Evolutionary conservation across 2,329 filamentous ascomycete genomes (phyloP).

Genomic region (Raffaelea deltoideospora): DNA sequence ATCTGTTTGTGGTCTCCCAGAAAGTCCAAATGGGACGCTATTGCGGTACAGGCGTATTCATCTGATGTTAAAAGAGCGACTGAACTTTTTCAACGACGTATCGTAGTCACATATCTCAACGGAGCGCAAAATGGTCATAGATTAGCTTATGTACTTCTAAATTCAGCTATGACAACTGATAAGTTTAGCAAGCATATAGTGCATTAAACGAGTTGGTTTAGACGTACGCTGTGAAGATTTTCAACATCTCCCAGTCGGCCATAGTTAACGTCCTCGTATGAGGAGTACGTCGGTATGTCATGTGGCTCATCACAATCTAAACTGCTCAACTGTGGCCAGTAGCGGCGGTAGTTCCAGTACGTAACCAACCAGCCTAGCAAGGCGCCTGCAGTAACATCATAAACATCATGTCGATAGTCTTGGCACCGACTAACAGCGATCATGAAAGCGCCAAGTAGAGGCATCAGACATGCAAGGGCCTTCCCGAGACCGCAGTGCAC

Average conservation of each 20-base stretch:
- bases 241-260: conserved; percentile 34
- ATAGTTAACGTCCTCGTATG: conserved; percentile 15
- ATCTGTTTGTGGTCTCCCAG: too few relatives aligned
- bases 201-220: not conserved
- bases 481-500: conserved; percentile 31
- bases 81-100: too few relatives aligned
- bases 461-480: conserved; percentile 40
- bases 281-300: conserved; percentile 22
- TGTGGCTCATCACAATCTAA: conserved; percentile 42
- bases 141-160: too few relatives aligned
- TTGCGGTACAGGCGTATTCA: too few relatives aligned
- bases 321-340: conserved; percentile 42
- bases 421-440: conserved; percentile 55
- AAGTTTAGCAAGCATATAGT: not conserved
- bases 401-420: conserved; percentile 58
- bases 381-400: conserved; percentile 49
- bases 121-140: too few relatives aligned
- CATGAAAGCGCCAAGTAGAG: conserved; percentile 47
- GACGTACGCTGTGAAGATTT: conserved; percentile 25
- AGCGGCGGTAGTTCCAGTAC: conserved; percentile 51
- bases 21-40: too few relatives aligned
- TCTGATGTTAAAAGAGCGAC: too few relatives aligned
- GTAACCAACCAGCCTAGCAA: conserved; percentile 43
- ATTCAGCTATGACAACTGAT: too few relatives aligned
- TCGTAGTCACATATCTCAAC: too few relatives aligned